Base-by-base conservation (phyloP, 2,329 filamentous ascomycete genomes). In the Trichoderma simmonsii region DNA sequence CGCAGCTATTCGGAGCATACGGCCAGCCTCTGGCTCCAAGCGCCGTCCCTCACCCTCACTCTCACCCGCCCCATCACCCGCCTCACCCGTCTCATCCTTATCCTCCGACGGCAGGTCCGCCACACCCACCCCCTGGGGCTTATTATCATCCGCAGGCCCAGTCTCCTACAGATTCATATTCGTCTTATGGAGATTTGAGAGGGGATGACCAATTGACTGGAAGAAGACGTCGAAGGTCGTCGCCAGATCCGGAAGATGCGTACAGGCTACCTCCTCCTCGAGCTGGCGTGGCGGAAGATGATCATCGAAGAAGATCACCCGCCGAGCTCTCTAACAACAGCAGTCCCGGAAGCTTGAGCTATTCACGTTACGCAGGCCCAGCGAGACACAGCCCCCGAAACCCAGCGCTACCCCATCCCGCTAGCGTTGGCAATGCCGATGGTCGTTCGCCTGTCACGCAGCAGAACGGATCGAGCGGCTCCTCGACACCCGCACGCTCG, bases 1-100 rank as follows among this genome's bases (percentile, higher is more conserved):
- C 86, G 2, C 86, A 85, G 71, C 80, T 89, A 7, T 89, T 85
- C 74, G 87, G 87, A 26, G 86, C 87, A 0, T 89, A 88, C 74
- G 87, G 87, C 11, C 87, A 89, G 73, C 87, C 87, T 24, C 75
- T 89, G 56, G 81, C 82, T n/a, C 80, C 78, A 24, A 78, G 76
- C 57, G 73, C 78, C 18, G 75, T 78, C n/a, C 77, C 78, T 62
- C 69, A 66, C 15, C 54, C 68, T 11, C 75, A 72, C 51, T 30
- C 59, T 39, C 59, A 61, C 14, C 32, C 32, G n/a, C 59, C 30
- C 11, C 59, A 30, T 26, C 59, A 61, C 59, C 59, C 60, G 34
- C 60, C 21, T 26, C 60, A 63, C 24, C 75, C 73, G 12, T 73
- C 77, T 51, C 77, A 78, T 72, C 73, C 76, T 11, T 76, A 73